Conservation (phyloP, 768 basidiomycete species). For the Auriculariales sp. region DNA sequence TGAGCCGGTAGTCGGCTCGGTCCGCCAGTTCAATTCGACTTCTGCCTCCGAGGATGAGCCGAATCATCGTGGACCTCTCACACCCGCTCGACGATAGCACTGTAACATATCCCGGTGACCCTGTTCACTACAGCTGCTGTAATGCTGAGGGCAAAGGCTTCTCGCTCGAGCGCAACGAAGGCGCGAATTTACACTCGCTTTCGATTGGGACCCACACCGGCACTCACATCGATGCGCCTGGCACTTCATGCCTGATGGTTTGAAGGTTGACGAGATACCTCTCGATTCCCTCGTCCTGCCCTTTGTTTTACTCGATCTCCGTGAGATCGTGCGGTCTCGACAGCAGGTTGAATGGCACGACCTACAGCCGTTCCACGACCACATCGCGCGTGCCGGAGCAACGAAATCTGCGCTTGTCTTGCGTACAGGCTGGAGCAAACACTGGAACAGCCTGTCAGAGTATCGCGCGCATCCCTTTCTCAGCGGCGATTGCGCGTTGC, state of each 20-base stretch:
- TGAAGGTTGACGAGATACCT: slow-evolving; percentile 42
- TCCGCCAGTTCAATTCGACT: too few species aligned
- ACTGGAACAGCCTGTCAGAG: slow-evolving; percentile 27
- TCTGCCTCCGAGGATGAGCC: too few species aligned
- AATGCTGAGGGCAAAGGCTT: slow-evolving; percentile 21
- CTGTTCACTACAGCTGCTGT: slow-evolving; percentile 24
- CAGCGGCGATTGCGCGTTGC: slow-evolving; percentile 32
- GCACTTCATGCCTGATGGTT: slow-evolving; percentile 48
- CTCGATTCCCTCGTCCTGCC: slow-evolving; percentile 38
- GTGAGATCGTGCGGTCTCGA: slow-evolving; percentile 17
- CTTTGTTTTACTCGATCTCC: slow-evolving; percentile 41
- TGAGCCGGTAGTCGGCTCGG: too few species aligned
- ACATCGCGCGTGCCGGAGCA: slow-evolving; percentile 13
- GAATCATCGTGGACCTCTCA: slow-evolving; percentile 31
- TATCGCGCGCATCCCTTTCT: slow-evolving; percentile 60
- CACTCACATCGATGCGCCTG: slow-evolving; percentile 68
- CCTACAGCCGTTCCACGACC: slow-evolving; percentile 20
- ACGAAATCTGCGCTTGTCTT: slow-evolving; percentile 35
- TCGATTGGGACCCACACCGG: slow-evolving; percentile 57
- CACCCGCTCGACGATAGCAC: slow-evolving; percentile 30
- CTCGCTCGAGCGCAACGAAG: slow-evolving; percentile 31
- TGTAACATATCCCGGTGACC: slow-evolving; percentile 44
- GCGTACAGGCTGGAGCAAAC: slow-evolving; percentile 52
- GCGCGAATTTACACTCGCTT: slow-evolving; percentile 35
- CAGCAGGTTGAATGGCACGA: slow-evolving; percentile 42